A percentile compares a stretch with the other conserved stretches of the same genome.
phyloP scores from a whole-genome alignment of 225 moss, liverwort and hornwort species.

The Neckera pumila region DNA sequence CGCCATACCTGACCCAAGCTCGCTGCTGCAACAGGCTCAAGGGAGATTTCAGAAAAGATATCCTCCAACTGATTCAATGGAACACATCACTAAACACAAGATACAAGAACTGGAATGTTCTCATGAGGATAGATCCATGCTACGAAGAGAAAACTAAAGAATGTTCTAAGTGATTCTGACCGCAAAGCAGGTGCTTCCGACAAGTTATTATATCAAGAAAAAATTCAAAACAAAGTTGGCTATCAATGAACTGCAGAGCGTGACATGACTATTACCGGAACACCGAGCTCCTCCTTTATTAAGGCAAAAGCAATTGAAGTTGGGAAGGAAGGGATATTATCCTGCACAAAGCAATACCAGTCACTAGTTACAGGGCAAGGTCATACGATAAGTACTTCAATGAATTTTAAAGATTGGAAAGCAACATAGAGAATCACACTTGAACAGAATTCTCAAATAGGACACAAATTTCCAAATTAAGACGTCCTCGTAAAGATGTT shows the following conservation, averaged over 20 bases:
- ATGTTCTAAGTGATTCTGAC: not conserved
- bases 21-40: conserved; percentile 57
- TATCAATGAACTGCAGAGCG: not conserved
- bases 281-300: conserved; percentile 57
- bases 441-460: not conserved
- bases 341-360: conserved; percentile 21
- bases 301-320: conserved; percentile 55
- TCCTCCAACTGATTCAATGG: conserved; percentile 42
- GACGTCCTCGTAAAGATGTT: not conserved
- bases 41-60: conserved; percentile 49
- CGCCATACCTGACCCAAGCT: conserved; percentile 63
- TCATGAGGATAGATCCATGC: not conserved
- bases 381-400: not conserved
- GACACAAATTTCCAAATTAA: not conserved
- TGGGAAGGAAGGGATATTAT: conserved; percentile 55
- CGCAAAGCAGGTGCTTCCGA: not conserved
- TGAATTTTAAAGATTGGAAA: not conserved
- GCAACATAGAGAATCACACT: not conserved
- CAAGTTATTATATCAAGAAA: not conserved
- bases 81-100: not conserved
- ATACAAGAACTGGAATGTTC: not conserved
- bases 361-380: not conserved
- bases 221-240: not conserved
- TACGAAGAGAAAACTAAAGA: not conserved
- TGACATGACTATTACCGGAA: conserved; percentile 18